Base-by-base conservation (phyloP, 257 asterid genomes). In the Plantago major region DNA sequence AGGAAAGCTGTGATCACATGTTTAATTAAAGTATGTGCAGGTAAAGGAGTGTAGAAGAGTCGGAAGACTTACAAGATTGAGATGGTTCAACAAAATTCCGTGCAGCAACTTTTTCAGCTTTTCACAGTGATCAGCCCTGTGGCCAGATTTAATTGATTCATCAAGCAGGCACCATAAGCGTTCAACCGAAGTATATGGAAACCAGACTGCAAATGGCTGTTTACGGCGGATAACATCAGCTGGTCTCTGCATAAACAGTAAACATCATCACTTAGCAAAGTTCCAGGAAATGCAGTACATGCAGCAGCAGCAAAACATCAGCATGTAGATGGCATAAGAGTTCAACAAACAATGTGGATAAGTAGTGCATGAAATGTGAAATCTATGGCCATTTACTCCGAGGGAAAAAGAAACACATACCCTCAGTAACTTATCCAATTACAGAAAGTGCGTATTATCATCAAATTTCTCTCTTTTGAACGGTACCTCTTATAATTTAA, bases 81-180 rank as follows among this genome's bases (percentile, higher is more conserved):
- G 93, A 74, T 92, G 98, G 72, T 82, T 84, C 62, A 50, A 30
- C 66, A 92, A 71, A 74, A 82, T 81, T 47, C 80, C 82, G 11
- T 84, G 86, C 70, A 92, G 66, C 60, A 83, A 60, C 53, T 69
- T 79, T 54, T 84, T 89, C 74, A 92, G 83, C 82, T 81, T 92
- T 67, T 84, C 95, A 67, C 93, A 82, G 59, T 92, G 95, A 59
- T 92, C 90, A 59, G 65, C 70, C 88, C 77, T 84, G 81, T 84
- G 93, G 56, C 93, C 98, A 68, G 80, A 52, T 69, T 73, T 85
- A 69, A 86, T 83, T 15, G 97, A 86, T 71, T 89, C 93, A 69
- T 84, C 90, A n/a, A 92, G 90, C 73, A 77, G 81, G 74, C 76
- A 79, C 98, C 98, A 92, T 62, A 92, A 70, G 26, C 88, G 90